Evolutionary conservation across 2,329 filamentous ascomycete genomes (phyloP), one percentile per base, ranked within the genome.

Genomic region (Microsporum canis): DNA sequence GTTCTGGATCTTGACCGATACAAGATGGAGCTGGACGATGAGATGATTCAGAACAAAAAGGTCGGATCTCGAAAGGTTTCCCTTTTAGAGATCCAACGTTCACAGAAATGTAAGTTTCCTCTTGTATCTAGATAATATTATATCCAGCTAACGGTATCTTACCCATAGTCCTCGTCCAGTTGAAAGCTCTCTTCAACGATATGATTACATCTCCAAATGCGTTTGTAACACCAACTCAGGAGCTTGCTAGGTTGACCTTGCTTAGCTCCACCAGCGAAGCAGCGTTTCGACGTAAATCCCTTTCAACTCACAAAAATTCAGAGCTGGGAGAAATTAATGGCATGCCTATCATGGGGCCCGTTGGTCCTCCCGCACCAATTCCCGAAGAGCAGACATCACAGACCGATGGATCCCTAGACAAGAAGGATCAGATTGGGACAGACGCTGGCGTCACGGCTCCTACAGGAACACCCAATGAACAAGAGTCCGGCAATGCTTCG

Each of bases 191-290:
- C 0, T 96, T 95, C 69, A 72, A 81, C 7, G 81, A 84, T 62
- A 84, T 96, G 70, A 85, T 87, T 62, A 81, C 78, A 1, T 85
- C 87, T 0, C 76, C 82, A 3, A 77, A 80, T 45, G 75, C 79
- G 8, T 85, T 82, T 14, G 84, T 91, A 34, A 83, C 80, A 49
- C 91, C 91, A 1, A 85, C 86, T 2, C 86, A 88, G 66, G 84
- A 89, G 65, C 80, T 96, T 38, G 91, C 91, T 31, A 86, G 90
- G 57, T 82, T 91, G 43, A 91, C 91, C 0, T 78, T 96, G 27
- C 83, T 89, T 62, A 82, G 79, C 64, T 77, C 80, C 29, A 79
- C 79, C 55, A 79, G 80, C 43, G 82, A 83, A 66, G 79, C 78
- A 43, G 76, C 76, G 29, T 77, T 80, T 61, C 76, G 80, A 61